These are phyloP conservation scores for Plenodomus lindquistii DNA, from an alignment of 2,329 filamentous ascomycete genomes.

Conservation along the genomic window DNA sequence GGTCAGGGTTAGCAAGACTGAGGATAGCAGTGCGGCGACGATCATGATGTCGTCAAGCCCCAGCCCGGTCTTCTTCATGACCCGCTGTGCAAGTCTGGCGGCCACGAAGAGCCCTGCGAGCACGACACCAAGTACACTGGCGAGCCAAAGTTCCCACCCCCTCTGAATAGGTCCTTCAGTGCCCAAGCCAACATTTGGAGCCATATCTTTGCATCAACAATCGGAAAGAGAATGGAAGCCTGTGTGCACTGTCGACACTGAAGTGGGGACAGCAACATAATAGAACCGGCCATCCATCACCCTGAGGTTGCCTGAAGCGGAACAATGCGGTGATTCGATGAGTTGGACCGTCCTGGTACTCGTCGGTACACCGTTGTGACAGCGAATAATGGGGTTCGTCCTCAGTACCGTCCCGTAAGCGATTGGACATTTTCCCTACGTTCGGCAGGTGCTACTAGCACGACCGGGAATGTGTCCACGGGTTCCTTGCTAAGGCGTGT, in stretches of 20 bases:
- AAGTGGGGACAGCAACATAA: background rate
- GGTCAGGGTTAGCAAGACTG: slow-evolving; percentile 22
- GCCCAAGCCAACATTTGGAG: slow-evolving; percentile 27
- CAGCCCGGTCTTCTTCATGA: slow-evolving; percentile 18
- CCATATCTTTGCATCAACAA: slow-evolving; percentile 10
- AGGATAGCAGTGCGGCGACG: slow-evolving; percentile 21
- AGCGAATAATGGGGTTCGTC: background rate
- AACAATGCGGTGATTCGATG: background rate
- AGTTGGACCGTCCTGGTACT: background rate
- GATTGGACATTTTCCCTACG: background rate
- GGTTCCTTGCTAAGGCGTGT: background rate
- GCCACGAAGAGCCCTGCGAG: slow-evolving; percentile 21
- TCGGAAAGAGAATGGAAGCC: background rate
- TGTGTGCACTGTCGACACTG: background rate
- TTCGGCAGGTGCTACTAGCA: background rate
- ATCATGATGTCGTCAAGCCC: slow-evolving; percentile 30
- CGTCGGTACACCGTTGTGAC: background rate
- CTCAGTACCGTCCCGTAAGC: background rate
- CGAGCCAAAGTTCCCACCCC: slow-evolving; percentile 28
- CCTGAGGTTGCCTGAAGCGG: background rate
- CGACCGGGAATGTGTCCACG: background rate
- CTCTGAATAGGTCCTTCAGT: slow-evolving; percentile 23
- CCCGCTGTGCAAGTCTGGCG: slow-evolving; percentile 20
- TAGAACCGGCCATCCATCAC: background rate
- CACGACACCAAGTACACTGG: slow-evolving; percentile 23